A percentile compares a stretch with the other conserved stretches of the same genome.
Conservation (phyloP, 179 eudicot species). For the Nepenthes alata region DNA sequence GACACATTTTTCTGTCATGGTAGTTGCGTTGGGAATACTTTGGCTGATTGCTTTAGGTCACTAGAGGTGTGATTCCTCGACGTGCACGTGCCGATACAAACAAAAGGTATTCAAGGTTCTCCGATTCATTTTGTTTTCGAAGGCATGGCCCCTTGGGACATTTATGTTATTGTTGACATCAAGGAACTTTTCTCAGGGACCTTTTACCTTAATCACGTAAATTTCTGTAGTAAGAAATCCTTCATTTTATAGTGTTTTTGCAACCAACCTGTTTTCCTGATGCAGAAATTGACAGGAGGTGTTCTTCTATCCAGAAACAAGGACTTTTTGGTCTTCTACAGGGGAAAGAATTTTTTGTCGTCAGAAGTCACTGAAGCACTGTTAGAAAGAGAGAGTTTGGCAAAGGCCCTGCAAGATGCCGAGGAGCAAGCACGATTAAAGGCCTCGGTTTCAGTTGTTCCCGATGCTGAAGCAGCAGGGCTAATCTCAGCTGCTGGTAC, state of each 20-base stretch:
- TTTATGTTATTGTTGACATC: too few species aligned
- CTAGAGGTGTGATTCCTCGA: too few species aligned
- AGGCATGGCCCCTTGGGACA: too few species aligned
- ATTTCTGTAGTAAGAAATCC: not conserved
- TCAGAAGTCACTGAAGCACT: slow-evolving; percentile 66
- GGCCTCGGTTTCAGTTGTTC: slow-evolving; percentile 37
- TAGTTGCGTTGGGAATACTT: too few species aligned
- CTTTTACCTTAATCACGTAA: too few species aligned
- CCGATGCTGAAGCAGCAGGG: slow-evolving; percentile 24
- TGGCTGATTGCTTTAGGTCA: too few species aligned
- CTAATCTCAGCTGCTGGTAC: slow-evolving; percentile 57
- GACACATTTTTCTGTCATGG: too few species aligned
- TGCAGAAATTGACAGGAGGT: slow-evolving; percentile 88
- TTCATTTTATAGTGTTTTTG: not conserved
- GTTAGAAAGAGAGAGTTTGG: slow-evolving; percentile 73
- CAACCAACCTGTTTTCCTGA: not conserved
- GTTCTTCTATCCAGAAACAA: slow-evolving; percentile 82
- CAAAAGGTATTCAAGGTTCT: too few species aligned
- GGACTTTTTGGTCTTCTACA: slow-evolving; percentile 81
- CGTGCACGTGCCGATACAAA: too few species aligned
- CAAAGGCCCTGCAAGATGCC: slow-evolving; percentile 66
- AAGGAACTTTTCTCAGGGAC: too few species aligned
- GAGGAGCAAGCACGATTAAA: slow-evolving; percentile 81
- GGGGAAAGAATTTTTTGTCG: slow-evolving; percentile 81
- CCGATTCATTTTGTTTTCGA: too few species aligned